Evolutionary conservation across 202 grass and related monocot species (phyloP), one percentile per base, ranked within the genome.

Genomic region (Zoysia matrella): DNA sequence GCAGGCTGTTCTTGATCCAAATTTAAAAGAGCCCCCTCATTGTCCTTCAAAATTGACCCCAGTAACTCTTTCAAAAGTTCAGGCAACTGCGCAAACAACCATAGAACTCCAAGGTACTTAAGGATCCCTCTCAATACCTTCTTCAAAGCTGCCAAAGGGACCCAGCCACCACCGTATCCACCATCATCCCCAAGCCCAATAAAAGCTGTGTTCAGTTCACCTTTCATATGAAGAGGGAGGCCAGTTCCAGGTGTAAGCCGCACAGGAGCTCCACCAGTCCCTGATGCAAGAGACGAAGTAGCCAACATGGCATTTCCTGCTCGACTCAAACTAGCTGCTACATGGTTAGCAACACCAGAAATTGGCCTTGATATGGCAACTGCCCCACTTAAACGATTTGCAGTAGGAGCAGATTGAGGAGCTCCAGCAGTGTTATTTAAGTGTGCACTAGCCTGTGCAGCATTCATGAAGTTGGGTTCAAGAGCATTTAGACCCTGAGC

Each of bases 181-280:
- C 96, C 96, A 90, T 99, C 96, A 85, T 99, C 96, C 82, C 96
- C 96, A 57, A 99, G 93, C 53, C 96, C 96, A 87, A 99, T 99
- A 72, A 99, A 99, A 8, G 96, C 96, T 62, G 96, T 96, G 65
- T 99, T 99, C 77, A 99, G 85, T 49, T 99, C 96, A 76, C 96
- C 96, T 88, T 95, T 99, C 87, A 99, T 77, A 78, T 99, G 96
- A 81, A 92, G 83, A 55, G 93, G 96, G 10, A 99, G 77, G 77
- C 89, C 87, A 60, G 85, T 67, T 81, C 93, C 91, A 79, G 91
- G 85, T 71, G 96, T 79, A 56, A 95, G 75, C 65, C 93, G 91
- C n/a, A 91, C 82, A 82, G 95, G 87, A 51, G 92, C 61, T 43
- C 92, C 95, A 84, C 86, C 84, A 77, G 95, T 93, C 64, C 95